These are phyloP conservation scores for Yamadazyma siamensis DNA, from an alignment of 1,139 yeast species.

Conservation along the genomic window DNA sequence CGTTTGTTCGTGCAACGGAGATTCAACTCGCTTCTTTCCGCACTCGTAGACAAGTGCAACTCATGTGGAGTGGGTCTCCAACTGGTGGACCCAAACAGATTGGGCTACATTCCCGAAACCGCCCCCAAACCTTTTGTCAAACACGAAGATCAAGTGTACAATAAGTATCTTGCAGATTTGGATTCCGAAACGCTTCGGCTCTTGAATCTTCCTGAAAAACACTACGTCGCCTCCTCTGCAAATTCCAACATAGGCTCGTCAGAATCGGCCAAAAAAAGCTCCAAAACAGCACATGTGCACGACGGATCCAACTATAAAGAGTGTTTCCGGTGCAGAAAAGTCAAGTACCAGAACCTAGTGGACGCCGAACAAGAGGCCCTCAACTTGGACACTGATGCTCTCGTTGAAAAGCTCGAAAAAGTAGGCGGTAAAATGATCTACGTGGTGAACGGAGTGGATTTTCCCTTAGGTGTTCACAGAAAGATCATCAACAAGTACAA, in stretches of 20 bases:
- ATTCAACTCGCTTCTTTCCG: slow-evolving; percentile 1
- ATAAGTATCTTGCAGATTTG: slow-evolving; percentile 4
- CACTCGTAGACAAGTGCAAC: slow-evolving; percentile 8
- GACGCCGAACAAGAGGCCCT: slow-evolving; percentile 4
- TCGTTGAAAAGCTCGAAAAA: slow-evolving; percentile 40
- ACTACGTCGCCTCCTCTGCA: too few species aligned
- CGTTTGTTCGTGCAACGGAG: neutral
- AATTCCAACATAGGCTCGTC: too few species aligned
- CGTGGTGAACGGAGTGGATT: slow-evolving; percentile 63
- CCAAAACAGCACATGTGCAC: neutral
- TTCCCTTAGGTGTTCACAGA: slow-evolving; percentile 55
- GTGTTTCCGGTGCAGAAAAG: slow-evolving; percentile 58
- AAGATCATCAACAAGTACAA: slow-evolving; percentile 32
- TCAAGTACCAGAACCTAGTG: slow-evolving; percentile 35
- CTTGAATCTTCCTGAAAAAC: too few species aligned
- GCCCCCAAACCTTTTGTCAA: slow-evolving; percentile 7
- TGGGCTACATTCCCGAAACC: slow-evolving; percentile 9
- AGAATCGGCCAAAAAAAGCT: too few species aligned
- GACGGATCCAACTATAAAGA: slow-evolving; percentile 6
- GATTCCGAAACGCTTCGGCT: slow-evolving; percentile 19
- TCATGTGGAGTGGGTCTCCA: slow-evolving; percentile 13
- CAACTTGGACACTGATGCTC: slow-evolving; percentile 37
- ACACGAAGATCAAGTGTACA: slow-evolving; percentile 7
- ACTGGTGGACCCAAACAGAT: slow-evolving; percentile 5
- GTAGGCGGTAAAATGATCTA: slow-evolving; percentile 54